These are phyloP conservation scores for Hygrocybe coccinea DNA, from an alignment of 768 basidiomycete species.

Conservation along the genomic window DNA sequence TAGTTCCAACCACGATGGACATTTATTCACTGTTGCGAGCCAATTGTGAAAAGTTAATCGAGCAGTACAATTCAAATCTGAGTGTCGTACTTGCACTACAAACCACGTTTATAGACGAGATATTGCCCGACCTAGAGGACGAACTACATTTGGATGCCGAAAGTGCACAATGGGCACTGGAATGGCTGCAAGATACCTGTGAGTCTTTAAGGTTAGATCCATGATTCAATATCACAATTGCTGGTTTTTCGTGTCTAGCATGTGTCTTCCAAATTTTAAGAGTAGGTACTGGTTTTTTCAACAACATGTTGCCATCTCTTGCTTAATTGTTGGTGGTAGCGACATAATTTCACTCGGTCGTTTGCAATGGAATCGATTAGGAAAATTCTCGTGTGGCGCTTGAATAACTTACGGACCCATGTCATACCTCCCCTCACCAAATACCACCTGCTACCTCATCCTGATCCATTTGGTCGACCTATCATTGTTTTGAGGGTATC, in stretches of 20 bases:
- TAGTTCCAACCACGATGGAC: too few species aligned
- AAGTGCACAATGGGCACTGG: conserved; percentile 47
- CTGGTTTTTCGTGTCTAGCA: neutral
- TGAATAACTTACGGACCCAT: conserved; percentile 39
- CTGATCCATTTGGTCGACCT: conserved; percentile 63
- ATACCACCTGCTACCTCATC: conserved; percentile 52
- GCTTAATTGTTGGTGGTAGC: conserved; percentile 35
- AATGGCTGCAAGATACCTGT: conserved; percentile 68
- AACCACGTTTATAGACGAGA: conserved; percentile 46
- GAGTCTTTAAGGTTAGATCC: conserved; percentile 25
- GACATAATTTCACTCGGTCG: conserved; percentile 60
- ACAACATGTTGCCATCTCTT: conserved; percentile 7
- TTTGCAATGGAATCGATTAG: conserved; percentile 58
- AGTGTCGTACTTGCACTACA: conserved; percentile 46
- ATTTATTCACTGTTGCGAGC: conserved; percentile 39
- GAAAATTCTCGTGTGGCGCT: conserved; percentile 54
- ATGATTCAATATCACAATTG: neutral
- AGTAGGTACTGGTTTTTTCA: conserved; percentile 38
- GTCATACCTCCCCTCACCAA: conserved; percentile 26
- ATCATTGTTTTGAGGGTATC: conserved; percentile 51
- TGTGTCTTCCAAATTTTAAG: conserved; percentile 57
- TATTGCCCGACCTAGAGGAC: conserved; percentile 55
- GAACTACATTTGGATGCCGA: conserved; percentile 50
- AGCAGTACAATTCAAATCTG: conserved; percentile 48
- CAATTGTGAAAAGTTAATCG: conserved; percentile 45